Base-by-base conservation (phyloP, 495 filamentous ascomycete genomes). In the Thozetella sp. region DNA sequence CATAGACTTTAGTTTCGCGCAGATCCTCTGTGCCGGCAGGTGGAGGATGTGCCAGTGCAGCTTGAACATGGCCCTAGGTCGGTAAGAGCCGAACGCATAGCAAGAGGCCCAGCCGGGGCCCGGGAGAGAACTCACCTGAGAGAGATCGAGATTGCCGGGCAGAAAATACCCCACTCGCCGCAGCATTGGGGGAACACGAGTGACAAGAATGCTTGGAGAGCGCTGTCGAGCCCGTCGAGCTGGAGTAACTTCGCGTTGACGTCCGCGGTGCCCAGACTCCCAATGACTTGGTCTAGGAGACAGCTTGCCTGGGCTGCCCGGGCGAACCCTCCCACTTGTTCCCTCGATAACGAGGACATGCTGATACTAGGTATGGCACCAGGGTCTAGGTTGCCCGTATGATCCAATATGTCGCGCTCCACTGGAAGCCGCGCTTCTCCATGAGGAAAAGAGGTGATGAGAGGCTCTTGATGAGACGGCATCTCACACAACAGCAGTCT, bases 251-350 rank as follows among this genome's bases (percentile, higher is more conserved):
- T 37, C 6, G 30, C 30, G 30, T 37, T 37, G 6, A 15, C 6
- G 30, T 37, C 30, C 15, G 59, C 24, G 72, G 51, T 45, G 53
- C 15, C 51, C 13, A 65, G 34, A 11, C 24, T 57, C 24, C 63
- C 25, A 30, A 59, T 26, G 12, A 54, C 57, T 24, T 54, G 57
- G 26, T 78, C 72, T 11, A 72, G 50, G 6, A 75, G 67, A 53
- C 65, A 72, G 12, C 65, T 62, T 13, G 72, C 72, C 53, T 76
- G 73, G 1, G 67, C 66, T 20, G 64, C 57, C 3, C 72, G 63
- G 22, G 60, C 64, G 52, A 76, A 76, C 9, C 60, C 58, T 11
- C 67, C 67, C 19, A 66, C 57, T n/a, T 62, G 58, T 9, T 45
- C 26, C 23, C 62, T 60, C 57, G 53, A 45, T 45, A 27, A 25